These are phyloP conservation scores for Mycena vitilis DNA, from an alignment of 768 basidiomycete species.

Conservation along the genomic window DNA sequence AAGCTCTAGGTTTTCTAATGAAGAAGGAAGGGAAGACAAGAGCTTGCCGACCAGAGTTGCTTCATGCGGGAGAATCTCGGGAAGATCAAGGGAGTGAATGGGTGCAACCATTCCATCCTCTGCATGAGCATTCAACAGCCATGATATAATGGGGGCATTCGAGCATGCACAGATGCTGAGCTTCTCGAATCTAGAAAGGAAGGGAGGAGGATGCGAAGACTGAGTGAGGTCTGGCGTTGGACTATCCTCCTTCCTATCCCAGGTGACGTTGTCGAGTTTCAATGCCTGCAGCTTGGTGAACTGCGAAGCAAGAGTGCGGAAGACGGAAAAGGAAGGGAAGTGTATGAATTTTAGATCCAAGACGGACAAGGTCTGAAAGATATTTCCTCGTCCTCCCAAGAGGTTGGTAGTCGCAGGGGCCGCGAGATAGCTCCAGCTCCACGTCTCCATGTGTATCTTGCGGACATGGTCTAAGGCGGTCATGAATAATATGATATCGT, in stretches of 20 bases:
- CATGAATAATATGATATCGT: constrained; percentile 39
- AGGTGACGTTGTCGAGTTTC: constrained; percentile 59
- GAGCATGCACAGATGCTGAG: constrained; percentile 49
- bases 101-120: constrained; percentile 32
- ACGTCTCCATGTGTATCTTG: constrained; percentile 42
- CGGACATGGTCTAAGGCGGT: constrained; percentile 36
- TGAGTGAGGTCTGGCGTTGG: constrained; percentile 37
- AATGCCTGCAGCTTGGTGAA: constrained; percentile 61
- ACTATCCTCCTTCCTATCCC: constrained; percentile 56
- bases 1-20: constrained; percentile 45
- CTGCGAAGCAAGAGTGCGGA: constrained; percentile 60
- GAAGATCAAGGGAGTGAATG: constrained; percentile 39
- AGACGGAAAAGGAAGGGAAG: constrained; percentile 58
- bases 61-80: constrained; percentile 48
- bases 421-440: constrained; percentile 40
- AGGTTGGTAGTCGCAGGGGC: constrained; percentile 45
- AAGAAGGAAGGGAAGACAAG: constrained; percentile 40
- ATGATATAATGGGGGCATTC: constrained; percentile 42
- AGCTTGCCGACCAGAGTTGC: constrained; percentile 37
- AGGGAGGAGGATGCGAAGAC: constrained; percentile 39
- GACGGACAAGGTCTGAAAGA: constrained; percentile 62
- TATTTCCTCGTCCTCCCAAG: constrained; percentile 57
- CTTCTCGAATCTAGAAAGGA: constrained; percentile 48
- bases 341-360: constrained; percentile 52
- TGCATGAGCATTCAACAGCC: constrained; percentile 40